Conservation (phyloP, 139 green algal genomes). For the Gonium pectorale region DNA sequence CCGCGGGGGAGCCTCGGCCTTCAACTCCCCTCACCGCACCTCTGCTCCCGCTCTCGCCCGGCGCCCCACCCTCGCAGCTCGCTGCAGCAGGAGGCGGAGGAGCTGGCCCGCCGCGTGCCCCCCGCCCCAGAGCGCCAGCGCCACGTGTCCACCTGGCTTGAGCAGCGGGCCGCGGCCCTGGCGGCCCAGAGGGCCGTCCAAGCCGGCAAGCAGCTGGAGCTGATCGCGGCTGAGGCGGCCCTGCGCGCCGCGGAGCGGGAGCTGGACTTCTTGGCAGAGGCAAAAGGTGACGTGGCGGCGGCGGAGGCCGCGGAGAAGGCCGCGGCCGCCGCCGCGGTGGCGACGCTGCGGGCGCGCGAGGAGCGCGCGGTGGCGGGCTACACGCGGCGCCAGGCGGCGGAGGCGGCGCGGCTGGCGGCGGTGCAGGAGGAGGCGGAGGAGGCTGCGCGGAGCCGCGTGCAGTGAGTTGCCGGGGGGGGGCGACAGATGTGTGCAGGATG, state of each 20-base stretch:
- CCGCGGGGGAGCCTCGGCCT: no score
- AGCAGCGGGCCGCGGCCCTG: constrained; percentile 35
- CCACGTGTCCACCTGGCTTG: constrained; percentile 46
- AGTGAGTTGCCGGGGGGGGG: constrained; percentile 19
- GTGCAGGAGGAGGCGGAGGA: constrained; percentile 29
- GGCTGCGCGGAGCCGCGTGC: constrained; percentile 16
- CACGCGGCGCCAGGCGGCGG: constrained; percentile 14
- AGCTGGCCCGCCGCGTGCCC: constrained; percentile 41
- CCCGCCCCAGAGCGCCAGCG: constrained; percentile 46
- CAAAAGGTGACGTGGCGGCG: constrained; percentile 28
- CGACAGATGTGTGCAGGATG: background rate
- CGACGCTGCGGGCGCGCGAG: constrained; percentile 40
- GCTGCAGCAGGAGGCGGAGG: constrained; percentile 46
- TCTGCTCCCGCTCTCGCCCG: background rate
- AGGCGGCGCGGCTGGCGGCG: constrained; percentile 18
- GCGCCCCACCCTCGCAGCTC: constrained; percentile 22
- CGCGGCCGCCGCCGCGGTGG: background rate
- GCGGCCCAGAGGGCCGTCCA: constrained; percentile 34
- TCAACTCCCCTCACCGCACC: background rate
- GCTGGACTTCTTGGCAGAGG: constrained; percentile 59
- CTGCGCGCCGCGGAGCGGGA: constrained; percentile 53
- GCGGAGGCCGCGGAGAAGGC: constrained; percentile 16
- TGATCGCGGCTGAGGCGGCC: constrained; percentile 39
- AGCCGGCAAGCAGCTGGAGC: constrained; percentile 34
- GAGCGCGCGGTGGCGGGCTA: constrained; percentile 31